Conservation (phyloP, 2,329 filamentous ascomycete genomes). For the Microthyrium microscopicum region DNA sequence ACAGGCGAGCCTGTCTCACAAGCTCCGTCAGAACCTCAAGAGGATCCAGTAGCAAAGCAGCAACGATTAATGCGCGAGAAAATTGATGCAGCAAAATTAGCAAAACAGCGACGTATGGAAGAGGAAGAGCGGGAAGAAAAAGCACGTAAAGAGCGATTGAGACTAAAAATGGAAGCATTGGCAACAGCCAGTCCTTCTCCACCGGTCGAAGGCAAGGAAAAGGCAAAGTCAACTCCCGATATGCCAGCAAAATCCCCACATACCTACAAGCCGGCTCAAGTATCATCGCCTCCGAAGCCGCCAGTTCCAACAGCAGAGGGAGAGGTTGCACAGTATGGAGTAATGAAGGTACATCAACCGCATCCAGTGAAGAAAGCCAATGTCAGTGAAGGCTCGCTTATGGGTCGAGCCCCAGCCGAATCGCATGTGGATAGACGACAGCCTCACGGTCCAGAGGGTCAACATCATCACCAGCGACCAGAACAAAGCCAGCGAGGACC, state of each 20-base stretch:
- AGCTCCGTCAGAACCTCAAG: slow-evolving; percentile 26
- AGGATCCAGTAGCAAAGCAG: slow-evolving; percentile 48
- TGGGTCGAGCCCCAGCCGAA: neutral
- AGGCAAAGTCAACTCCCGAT: slow-evolving; percentile 23
- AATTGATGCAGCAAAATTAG: slow-evolving; percentile 50
- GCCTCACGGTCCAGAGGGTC: neutral
- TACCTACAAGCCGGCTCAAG: slow-evolving; percentile 26
- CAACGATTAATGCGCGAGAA: slow-evolving; percentile 53
- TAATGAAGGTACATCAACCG: slow-evolving; percentile 45
- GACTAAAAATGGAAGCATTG: slow-evolving; percentile 54
- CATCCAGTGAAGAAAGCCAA: slow-evolving; percentile 28
- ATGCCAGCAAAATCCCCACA: slow-evolving; percentile 20
- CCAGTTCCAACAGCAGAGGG: slow-evolving; percentile 40
- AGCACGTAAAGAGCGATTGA: slow-evolving; percentile 53
- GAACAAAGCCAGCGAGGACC: neutral
- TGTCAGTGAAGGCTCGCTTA: slow-evolving; percentile 4
- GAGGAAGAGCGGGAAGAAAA: slow-evolving; percentile 58
- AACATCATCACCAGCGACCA: slow-evolving; percentile 3
- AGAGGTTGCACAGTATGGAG: slow-evolving; percentile 41
- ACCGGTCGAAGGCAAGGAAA: slow-evolving; percentile 17
- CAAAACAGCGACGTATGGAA: slow-evolving; percentile 44
- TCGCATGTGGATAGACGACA: neutral
- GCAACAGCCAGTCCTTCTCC: slow-evolving; percentile 31
- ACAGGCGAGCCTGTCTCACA: neutral
- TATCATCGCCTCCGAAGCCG: slow-evolving; percentile 36